phyloP scores from a whole-genome alignment of 768 basidiomycete species.

The Agaricus subrufescens region DNA sequence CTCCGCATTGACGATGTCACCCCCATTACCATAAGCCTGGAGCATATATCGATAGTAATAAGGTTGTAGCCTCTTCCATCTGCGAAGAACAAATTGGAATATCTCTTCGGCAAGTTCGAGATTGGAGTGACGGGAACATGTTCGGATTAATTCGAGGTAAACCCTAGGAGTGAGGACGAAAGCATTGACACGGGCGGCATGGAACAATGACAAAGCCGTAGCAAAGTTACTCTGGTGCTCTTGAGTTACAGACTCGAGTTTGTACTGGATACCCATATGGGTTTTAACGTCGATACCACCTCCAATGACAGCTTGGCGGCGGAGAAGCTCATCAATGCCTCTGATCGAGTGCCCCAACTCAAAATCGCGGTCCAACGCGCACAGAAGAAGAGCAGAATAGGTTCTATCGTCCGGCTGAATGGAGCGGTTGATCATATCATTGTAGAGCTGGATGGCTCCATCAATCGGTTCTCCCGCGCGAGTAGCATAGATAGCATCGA shows the following conservation, averaged over 20 bases:
- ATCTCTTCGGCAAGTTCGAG: slow-evolving; percentile 60
- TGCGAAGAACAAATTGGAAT: slow-evolving; percentile 56
- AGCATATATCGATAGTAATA: slow-evolving; percentile 51
- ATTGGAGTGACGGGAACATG: slow-evolving; percentile 53
- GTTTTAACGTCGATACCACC: background rate
- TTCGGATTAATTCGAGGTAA: slow-evolving; percentile 56
- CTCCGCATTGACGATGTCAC: slow-evolving; percentile 43
- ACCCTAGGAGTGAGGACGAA: slow-evolving; percentile 13
- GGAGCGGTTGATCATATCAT: slow-evolving; percentile 59
- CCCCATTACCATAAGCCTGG: slow-evolving; percentile 47
- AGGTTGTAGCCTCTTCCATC: slow-evolving; percentile 16
- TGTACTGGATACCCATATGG: background rate
- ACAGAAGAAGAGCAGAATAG: slow-evolving; percentile 55
- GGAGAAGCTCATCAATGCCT: slow-evolving; percentile 34
- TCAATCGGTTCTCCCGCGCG: slow-evolving; percentile 53
- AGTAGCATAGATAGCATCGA: slow-evolving; percentile 46
- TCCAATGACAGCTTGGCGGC: background rate
- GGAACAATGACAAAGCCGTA: slow-evolving; percentile 70
- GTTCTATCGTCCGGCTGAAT: slow-evolving; percentile 61
- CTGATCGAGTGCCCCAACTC: slow-evolving; percentile 51
- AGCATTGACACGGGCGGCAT: slow-evolving; percentile 32
- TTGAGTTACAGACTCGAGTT: background rate
- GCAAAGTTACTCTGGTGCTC: slow-evolving; percentile 48
- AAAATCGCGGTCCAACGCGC: slow-evolving; percentile 60
- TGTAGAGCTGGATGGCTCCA: slow-evolving; percentile 62